Conservation (phyloP, 176 grass and related monocot species). For the Oropetium thomaeum region DNA sequence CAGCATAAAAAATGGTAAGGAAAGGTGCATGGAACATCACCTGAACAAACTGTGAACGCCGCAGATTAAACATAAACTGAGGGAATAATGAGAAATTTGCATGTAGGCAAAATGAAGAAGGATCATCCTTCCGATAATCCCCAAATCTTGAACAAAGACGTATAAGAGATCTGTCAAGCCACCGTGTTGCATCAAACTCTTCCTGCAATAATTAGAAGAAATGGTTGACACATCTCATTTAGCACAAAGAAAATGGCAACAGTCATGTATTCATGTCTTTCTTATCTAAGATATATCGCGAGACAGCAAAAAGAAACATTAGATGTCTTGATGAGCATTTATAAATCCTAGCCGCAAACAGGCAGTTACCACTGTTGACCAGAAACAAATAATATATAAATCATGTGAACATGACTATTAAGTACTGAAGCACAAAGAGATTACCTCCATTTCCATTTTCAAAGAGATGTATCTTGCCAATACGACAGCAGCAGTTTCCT, state of each 20-base stretch:
- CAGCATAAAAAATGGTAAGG: background rate
- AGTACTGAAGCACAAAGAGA: background rate
- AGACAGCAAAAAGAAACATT: background rate
- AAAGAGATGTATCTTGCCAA: constrained; percentile 96
- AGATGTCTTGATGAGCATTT: background rate
- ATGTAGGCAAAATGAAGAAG: constrained; percentile 85
- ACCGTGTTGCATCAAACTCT: constrained; percentile 92
- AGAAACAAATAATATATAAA: background rate
- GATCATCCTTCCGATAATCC: constrained; percentile 92
- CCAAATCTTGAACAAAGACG: constrained; percentile 91
- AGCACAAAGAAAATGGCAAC: background rate
- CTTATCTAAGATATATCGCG: background rate
- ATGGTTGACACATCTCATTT: background rate
- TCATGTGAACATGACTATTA: background rate
- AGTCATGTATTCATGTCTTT: background rate
- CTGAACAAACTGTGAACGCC: constrained; percentile 97
- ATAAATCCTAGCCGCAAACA: background rate
- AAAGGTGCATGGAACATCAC: constrained; percentile 38
- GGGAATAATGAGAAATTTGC: constrained; percentile 95
- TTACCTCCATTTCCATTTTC: constrained; percentile 99
- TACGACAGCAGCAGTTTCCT: constrained; percentile 93
- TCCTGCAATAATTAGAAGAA: constrained; percentile 50
- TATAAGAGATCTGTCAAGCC: constrained; percentile 96
- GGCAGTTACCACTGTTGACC: background rate
- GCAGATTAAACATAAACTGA: constrained; percentile 98